These are phyloP conservation scores for Cyberlindnera amylophila DNA, from an alignment of 805 yeast genomes.

Conservation along the genomic window DNA sequence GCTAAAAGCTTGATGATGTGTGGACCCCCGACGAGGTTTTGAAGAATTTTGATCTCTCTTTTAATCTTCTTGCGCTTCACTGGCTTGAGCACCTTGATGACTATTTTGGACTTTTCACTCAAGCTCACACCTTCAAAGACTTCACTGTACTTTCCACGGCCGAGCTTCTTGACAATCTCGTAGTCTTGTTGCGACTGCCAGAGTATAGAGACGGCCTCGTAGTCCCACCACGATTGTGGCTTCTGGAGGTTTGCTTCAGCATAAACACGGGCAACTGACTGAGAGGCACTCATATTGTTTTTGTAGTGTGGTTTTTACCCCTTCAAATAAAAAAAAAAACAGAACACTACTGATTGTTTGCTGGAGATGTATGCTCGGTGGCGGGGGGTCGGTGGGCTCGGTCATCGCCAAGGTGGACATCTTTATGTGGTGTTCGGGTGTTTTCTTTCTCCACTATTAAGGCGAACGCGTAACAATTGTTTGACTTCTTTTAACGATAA, in stretches of 20 bases:
- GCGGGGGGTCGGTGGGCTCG: background rate
- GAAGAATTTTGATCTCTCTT: conserved; percentile 83
- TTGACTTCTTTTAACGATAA: too few species aligned
- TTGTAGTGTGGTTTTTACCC: background rate
- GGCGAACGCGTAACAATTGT: too few species aligned
- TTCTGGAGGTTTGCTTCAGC: conserved; percentile 72
- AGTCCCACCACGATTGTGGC: conserved; percentile 87
- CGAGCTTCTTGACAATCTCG: conserved; percentile 79
- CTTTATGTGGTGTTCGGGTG: background rate
- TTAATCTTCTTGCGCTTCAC: conserved; percentile 90
- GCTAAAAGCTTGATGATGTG: conserved; percentile 73
- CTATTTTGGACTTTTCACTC: conserved; percentile 58
- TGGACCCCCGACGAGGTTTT: conserved; percentile 81
- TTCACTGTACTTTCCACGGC: conserved; percentile 92
- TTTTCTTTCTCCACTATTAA: background rate
- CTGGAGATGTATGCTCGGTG: background rate
- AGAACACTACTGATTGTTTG: too few species aligned
- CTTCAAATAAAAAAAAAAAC: too few species aligned
- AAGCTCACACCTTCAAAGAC: conserved; percentile 83
- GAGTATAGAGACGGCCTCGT: conserved; percentile 62
- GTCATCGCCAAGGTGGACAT: background rate
- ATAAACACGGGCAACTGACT: conserved; percentile 70
- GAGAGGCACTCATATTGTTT: background rate
- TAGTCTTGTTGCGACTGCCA: conserved; percentile 88
- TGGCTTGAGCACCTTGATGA: conserved; percentile 89